Conservation (phyloP, 2,329 filamentous ascomycete species). For the Plectosphaerella sp. region DNA sequence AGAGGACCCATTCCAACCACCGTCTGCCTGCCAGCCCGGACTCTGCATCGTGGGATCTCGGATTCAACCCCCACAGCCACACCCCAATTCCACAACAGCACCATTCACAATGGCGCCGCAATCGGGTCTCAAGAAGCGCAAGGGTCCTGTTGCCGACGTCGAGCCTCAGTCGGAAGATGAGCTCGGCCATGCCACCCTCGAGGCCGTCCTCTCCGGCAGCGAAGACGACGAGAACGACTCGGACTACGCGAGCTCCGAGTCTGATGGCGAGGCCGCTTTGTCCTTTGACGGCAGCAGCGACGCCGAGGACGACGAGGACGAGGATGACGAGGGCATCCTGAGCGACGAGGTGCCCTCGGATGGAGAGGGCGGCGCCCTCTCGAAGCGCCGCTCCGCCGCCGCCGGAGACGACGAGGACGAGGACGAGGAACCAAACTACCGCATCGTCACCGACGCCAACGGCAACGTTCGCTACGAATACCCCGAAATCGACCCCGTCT, state of each 20-base stretch:
- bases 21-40: too few relatives aligned
- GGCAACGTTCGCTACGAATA: constrained; percentile 89
- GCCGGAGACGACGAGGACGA: constrained; percentile 29
- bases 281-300: constrained; percentile 26
- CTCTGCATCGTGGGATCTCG: neutral
- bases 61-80: neutral
- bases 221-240: constrained; percentile 56
- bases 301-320: constrained; percentile 33
- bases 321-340: constrained; percentile 29
- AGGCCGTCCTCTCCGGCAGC: constrained; percentile 52
- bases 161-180: constrained; percentile 57
- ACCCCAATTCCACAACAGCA: neutral
- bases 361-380: constrained; percentile 29
- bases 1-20: neutral
- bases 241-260: constrained; percentile 40
- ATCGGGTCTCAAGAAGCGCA: constrained; percentile 56
- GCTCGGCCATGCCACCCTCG: constrained; percentile 48
- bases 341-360: constrained; percentile 39
- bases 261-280: constrained; percentile 18
- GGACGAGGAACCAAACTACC: constrained; percentile 42
- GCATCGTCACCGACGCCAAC: constrained; percentile 74
- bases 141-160: constrained; percentile 52
- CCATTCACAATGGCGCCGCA: constrained; percentile 31
- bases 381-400: constrained; percentile 22
- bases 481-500: constrained; percentile 86